These are phyloP conservation scores for Corylus heterophylla DNA, from an alignment of 306 rosid genomes.

Conservation along the genomic window DNA sequence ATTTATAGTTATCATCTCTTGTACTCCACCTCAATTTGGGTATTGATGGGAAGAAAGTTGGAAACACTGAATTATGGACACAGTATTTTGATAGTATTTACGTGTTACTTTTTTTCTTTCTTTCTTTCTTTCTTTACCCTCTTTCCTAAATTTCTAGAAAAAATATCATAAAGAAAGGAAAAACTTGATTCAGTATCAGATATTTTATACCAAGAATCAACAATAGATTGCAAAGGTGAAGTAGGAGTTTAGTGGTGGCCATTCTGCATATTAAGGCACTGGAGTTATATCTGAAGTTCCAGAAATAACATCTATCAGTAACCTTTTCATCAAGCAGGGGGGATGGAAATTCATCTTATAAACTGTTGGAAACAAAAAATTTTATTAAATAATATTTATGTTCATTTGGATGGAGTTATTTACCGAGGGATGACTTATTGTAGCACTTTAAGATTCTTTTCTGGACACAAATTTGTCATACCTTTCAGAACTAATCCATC, in stretches of 20 bases:
- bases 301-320: no score
- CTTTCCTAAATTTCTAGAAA: not conserved
- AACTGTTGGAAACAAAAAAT: not conserved
- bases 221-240: no score
- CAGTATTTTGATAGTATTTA: not conserved
- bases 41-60: not conserved
- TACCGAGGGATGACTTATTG: not conserved
- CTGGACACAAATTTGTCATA: not conserved
- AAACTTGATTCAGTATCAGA: not conserved
- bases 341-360: not conserved
- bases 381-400: not conserved
- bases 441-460: not conserved
- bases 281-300: no score
- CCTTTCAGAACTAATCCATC: not conserved
- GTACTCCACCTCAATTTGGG: not conserved
- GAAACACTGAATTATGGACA: not conserved
- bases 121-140: not conserved
- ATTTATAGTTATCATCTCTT: not conserved
- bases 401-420: not conserved
- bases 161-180: not conserved
- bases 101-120: not conserved
- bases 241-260: no score
- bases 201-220: no score
- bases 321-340: not conserved
- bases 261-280: no score